Conservation (phyloP, 495 filamentous ascomycete genomes). For the Trichoderma reesei region DNA sequence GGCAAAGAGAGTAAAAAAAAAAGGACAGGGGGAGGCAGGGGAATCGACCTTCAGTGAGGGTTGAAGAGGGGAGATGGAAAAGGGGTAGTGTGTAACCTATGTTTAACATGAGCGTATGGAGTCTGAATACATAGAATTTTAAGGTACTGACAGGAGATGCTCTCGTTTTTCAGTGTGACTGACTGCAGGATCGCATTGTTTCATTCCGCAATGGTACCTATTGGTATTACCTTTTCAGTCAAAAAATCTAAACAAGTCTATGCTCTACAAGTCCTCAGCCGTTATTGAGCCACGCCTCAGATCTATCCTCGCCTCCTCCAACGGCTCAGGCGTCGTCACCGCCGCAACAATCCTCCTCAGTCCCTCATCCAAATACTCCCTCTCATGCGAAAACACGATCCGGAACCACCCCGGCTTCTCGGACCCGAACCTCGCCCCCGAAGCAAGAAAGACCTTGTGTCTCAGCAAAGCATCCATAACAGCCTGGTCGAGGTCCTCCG, state of each 20-base stretch:
- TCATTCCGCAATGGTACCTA: too few species aligned
- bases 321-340: neutral
- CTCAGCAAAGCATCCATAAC: slow-evolving; percentile 21
- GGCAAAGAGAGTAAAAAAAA: neutral
- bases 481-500: slow-evolving; percentile 20
- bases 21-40: neutral
- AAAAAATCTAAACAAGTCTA: too few species aligned
- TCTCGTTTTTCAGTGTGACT: too few species aligned
- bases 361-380: slow-evolving; percentile 5
- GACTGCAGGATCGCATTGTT: too few species aligned
- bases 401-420: slow-evolving; percentile 45
- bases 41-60: neutral
- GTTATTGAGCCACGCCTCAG: too few species aligned
- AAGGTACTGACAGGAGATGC: too few species aligned
- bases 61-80: neutral
- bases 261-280: too few species aligned
- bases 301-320: neutral
- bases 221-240: too few species aligned
- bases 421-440: slow-evolving; percentile 31
- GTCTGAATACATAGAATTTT: slow-evolving; percentile 3
- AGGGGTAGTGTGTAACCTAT: neutral
- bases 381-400: slow-evolving; percentile 32
- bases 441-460: slow-evolving; percentile 36
- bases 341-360: neutral
- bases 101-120: slow-evolving; percentile 6